Percentiles rank a stretch among this genome's conserved stretches.
Conservation (phyloP, 768 basidiomycete species). For the Agrocybe pediades region DNA sequence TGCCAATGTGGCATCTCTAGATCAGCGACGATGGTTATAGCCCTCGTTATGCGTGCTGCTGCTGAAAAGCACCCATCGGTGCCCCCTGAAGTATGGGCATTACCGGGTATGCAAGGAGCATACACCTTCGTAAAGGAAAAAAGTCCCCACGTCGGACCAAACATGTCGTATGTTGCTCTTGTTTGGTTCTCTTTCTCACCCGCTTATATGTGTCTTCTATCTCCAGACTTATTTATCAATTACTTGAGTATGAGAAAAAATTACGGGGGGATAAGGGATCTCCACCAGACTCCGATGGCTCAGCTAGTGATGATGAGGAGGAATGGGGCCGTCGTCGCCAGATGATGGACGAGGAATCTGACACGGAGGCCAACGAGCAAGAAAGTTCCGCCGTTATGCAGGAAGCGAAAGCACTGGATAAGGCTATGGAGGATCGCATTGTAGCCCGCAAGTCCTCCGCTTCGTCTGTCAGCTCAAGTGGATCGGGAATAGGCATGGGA, state of each 20-base stretch:
- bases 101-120: slow-evolving; percentile 88
- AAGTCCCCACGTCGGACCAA: slow-evolving; percentile 86
- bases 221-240: slow-evolving; percentile 85
- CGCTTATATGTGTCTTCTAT: slow-evolving; percentile 17
- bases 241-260: slow-evolving; percentile 86
- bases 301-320: slow-evolving; percentile 65
- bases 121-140: slow-evolving; percentile 90
- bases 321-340: slow-evolving; percentile 78
- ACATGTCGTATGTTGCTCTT: slow-evolving; percentile 80
- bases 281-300: slow-evolving; percentile 55
- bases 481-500: slow-evolving; percentile 67
- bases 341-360: slow-evolving; percentile 56
- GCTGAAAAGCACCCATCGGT: slow-evolving; percentile 64
- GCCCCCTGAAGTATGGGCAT: slow-evolving; percentile 73
- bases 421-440: slow-evolving; percentile 84
- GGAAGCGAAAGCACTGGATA: slow-evolving; percentile 83
- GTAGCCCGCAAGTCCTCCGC: slow-evolving; percentile 72
- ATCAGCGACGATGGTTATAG: slow-evolving; percentile 88
- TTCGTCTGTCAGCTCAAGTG: slow-evolving; percentile 59
- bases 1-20: slow-evolving; percentile 95
- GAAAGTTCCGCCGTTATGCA: slow-evolving; percentile 64
- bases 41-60: slow-evolving; percentile 92
- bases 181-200: slow-evolving; percentile 13
- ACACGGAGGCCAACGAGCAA: slow-evolving; percentile 52
- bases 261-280: slow-evolving; percentile 48